phyloP scores from a whole-genome alignment of 352 stramenopile genomes.

The Phytophthora macrochlamydospora region DNA sequence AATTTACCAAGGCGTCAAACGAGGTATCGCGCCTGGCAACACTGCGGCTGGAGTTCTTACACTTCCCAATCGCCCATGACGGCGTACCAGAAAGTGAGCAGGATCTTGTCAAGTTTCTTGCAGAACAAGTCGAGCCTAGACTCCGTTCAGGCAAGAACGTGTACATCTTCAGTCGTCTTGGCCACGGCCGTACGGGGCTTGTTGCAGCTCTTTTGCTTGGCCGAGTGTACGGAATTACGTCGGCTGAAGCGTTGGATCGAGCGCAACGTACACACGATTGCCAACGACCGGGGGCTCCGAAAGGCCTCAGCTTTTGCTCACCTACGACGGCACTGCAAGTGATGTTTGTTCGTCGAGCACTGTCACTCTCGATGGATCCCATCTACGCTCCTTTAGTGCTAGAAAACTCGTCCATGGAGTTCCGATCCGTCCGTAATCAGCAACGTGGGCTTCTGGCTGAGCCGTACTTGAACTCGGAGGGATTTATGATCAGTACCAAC shows the following conservation, averaged over 20 bases:
- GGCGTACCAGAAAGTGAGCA: constrained; percentile 30
- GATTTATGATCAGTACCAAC: constrained; percentile 60
- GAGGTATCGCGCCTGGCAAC: constrained; percentile 36
- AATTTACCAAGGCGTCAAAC: constrained; percentile 37
- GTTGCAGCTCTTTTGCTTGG: constrained; percentile 69
- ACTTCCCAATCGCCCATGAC: constrained; percentile 61
- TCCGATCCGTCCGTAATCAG: constrained; percentile 51
- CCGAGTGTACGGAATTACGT: constrained; percentile 66
- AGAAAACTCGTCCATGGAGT: constrained; percentile 44
- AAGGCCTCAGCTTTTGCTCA: constrained; percentile 44
- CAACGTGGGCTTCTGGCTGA: constrained; percentile 58
- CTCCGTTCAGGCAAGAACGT: constrained; percentile 62
- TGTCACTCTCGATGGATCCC: constrained; percentile 56
- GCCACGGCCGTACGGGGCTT: constrained; percentile 75
- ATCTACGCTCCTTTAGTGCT: constrained; percentile 69
- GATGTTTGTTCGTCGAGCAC: constrained; percentile 42
- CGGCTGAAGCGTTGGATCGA: constrained; percentile 63
- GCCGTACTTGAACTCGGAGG: constrained; percentile 45
- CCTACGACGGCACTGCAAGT: constrained; percentile 57
- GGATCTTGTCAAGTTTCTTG: constrained; percentile 36
- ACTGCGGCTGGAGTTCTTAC: constrained; percentile 55
- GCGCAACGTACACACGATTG: constrained; percentile 75
- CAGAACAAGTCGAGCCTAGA: constrained; percentile 46
- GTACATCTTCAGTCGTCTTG: constrained; percentile 76
- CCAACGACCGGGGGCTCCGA: constrained; percentile 30